Base-by-base conservation (phyloP, 208 protist genomes). In the Crithidia acanthocephali region DNA sequence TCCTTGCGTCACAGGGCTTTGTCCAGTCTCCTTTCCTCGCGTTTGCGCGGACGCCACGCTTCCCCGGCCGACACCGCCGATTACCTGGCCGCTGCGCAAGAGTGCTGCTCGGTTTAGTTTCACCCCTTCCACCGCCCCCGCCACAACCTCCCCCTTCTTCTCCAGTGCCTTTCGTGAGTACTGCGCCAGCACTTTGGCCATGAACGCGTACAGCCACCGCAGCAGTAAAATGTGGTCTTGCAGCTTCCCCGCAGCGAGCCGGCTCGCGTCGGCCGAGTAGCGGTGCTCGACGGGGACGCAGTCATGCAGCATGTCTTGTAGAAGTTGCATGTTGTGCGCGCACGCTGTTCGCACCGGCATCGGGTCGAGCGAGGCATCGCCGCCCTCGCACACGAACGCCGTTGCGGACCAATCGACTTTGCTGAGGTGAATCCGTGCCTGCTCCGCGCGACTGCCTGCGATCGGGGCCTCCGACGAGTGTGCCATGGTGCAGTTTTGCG, bases 181-280 rank as follows among this genome's bases (percentile, higher is more conserved):
- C 20, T 82, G 73, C 1, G 74, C 75, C 13, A 95, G 62, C 35
- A 93, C 76, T 52, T 87, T 95, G 0, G 71, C 75, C 81, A 95
- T 90, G 69, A 94, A 93, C 27, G 78, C 51, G 64, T 87, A 87
- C 63, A 93, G 71, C 88, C 91, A 94, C 50, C 89, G 87, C 11
- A 96, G 79, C 27, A 94, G 72, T 37, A 72, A 33, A 23, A 96
- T 65, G 71, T 96, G 91, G 33, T 96, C 91, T 61, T 96, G 91
- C 27, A 96, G 74, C 67, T 92, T 94, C 13, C 91, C 91, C 7
- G 69, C 18, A 0, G 86, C 84, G 18, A 96, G 70, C n/a, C 91
- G 86, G 23, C 70, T 66, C 1, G 84, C 72, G 35, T 96, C 77
- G 20, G 89, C 79, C 32, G 84, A 76, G 22, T 78, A 69, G 1